Conservation (phyloP, 169 alveolate genomes). For the Sarcocystis neurona region DNA sequence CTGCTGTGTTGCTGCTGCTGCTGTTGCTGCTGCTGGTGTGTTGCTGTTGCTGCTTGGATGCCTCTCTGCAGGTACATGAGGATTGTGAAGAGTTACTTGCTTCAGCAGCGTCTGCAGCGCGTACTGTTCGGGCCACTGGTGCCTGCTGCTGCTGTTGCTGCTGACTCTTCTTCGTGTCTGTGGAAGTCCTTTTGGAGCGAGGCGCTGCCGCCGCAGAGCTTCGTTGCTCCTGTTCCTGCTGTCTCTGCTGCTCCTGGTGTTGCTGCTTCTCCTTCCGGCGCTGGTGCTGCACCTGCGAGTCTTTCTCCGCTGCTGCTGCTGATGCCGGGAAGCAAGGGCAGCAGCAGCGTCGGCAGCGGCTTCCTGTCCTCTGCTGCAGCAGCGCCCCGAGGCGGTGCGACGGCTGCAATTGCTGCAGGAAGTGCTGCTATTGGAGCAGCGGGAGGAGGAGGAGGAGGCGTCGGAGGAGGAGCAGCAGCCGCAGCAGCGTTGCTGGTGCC, state of each 20-base stretch:
- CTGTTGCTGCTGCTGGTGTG: background rate
- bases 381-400: too few relatives aligned
- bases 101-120: slow-evolving; percentile 20
- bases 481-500: too few relatives aligned
- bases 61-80: slow-evolving; percentile 1
- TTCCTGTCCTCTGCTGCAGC: too few relatives aligned
- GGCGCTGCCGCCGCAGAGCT: too few relatives aligned
- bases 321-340: background rate
- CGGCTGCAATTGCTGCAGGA: too few relatives aligned
- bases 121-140: background rate
- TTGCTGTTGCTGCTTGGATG: background rate
- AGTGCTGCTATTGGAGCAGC: too few relatives aligned
- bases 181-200: too few relatives aligned
- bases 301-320: background rate
- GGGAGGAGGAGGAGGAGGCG: too few relatives aligned
- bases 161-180: background rate
- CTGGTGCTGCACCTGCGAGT: background rate
- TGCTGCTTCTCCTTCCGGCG: background rate
- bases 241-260: background rate
- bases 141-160: background rate
- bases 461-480: too few relatives aligned
- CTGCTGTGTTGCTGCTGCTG: background rate
- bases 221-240: background rate
- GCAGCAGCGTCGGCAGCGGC: background rate
- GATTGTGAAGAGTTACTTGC: slow-evolving; percentile 21